phyloP scores from a whole-genome alignment of 2,329 filamentous ascomycete genomes.

The Fusarium sp. region DNA sequence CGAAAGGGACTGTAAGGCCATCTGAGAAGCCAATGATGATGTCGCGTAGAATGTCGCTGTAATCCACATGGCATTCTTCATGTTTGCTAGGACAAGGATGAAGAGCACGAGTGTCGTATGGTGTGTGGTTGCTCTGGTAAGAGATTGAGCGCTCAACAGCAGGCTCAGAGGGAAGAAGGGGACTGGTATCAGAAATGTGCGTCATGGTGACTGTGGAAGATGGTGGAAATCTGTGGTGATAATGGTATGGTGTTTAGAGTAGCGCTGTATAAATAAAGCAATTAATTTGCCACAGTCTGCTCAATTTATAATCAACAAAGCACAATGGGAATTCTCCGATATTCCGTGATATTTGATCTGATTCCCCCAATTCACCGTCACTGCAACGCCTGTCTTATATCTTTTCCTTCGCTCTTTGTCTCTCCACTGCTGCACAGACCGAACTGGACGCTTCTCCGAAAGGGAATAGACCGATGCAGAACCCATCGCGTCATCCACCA shows the following conservation, averaged over 20 bases:
- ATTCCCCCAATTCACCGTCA: not conserved
- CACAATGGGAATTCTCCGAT: conserved; percentile 1
- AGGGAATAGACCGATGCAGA: conserved; percentile 24
- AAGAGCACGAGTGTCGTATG: conserved; percentile 33
- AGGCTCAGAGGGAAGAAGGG: conserved; percentile 50
- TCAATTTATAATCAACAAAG: conserved; percentile 11
- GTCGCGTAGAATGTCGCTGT: conserved; percentile 66
- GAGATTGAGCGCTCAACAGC: conserved; percentile 45
- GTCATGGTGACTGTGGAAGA: conserved; percentile 36
- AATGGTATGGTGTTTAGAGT: not conserved
- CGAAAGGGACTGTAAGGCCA: conserved; percentile 83
- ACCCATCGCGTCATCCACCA: conserved; percentile 35
- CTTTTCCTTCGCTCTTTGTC: conserved; percentile 19
- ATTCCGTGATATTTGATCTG: not conserved
- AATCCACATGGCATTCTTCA: conserved; percentile 49
- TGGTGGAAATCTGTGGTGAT: not conserved
- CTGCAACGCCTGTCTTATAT: conserved; percentile 31
- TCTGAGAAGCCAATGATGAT: conserved; percentile 82
- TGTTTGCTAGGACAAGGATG: conserved; percentile 42
- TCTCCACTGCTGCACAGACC: conserved; percentile 28
- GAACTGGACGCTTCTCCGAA: conserved; percentile 23
- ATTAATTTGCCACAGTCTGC: conserved; percentile 11
- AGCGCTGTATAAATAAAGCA: not conserved
- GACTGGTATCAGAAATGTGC: conserved; percentile 48
- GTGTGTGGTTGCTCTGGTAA: conserved; percentile 31